These are phyloP conservation scores for Eucalyptus regnans DNA, from an alignment of 345 rosid species.

Conservation along the genomic window DNA sequence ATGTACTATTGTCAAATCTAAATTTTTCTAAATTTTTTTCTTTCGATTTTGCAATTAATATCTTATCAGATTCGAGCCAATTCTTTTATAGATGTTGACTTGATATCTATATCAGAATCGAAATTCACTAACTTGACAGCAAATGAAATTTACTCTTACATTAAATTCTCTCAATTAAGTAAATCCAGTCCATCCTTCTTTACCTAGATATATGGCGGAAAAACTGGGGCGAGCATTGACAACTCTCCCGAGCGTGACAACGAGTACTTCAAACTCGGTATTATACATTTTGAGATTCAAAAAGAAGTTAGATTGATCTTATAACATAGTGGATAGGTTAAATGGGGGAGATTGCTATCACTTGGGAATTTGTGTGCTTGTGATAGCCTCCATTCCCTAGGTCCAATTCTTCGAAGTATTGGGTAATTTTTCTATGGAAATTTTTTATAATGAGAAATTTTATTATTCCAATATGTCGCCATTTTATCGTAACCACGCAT, in stretches of 20 bases:
- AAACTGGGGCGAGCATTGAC: fast-evolving
- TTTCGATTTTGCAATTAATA: background rate
- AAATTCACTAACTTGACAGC: background rate
- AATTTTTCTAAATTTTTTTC: background rate
- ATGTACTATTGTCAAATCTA: background rate
- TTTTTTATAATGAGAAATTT: too few relatives aligned
- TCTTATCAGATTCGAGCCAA: fast-evolving
- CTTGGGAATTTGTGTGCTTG: background rate
- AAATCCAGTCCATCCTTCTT: background rate
- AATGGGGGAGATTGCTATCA: background rate
- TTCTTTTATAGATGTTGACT: background rate
- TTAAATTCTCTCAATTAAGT: background rate
- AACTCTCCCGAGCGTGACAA: background rate
- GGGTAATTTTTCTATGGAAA: too few relatives aligned
- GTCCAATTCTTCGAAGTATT: too few relatives aligned
- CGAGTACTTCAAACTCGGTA: background rate
- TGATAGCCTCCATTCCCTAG: too few relatives aligned
- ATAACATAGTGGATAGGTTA: background rate
- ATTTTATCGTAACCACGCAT: fast-evolving
- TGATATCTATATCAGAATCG: background rate
- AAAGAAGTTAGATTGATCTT: background rate
- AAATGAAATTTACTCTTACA: background rate
- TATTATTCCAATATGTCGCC: too few relatives aligned
- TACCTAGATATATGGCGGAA: background rate
- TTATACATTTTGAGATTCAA: fast-evolving